Evolutionary conservation across 768 basidiomycete genomes (phyloP).

Genomic region (Collybia sp.): DNA sequence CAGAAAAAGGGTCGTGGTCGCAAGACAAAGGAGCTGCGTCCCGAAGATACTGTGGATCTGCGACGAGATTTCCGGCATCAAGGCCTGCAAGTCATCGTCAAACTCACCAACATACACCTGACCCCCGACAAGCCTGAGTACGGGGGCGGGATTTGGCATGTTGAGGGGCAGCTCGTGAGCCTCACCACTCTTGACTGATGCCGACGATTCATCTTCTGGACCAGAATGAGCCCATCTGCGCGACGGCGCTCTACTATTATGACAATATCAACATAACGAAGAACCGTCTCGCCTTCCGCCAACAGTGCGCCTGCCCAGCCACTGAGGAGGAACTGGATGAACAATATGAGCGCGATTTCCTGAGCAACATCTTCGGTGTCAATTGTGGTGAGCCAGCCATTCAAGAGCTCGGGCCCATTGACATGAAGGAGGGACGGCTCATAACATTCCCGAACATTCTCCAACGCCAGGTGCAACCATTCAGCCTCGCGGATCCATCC

Average conservation of each 20-base stretch:
- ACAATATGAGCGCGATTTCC: constrained; percentile 23
- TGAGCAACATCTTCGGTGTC: constrained; percentile 19
- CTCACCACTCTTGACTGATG: background rate
- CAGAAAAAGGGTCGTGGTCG: background rate
- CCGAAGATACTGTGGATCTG: constrained; percentile 6
- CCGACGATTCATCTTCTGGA: background rate
- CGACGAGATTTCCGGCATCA: constrained; percentile 5
- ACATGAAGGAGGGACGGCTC: constrained; percentile 28
- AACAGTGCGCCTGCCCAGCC: constrained; percentile 4
- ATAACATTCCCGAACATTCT: constrained; percentile 38
- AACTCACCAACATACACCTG: constrained; percentile 25
- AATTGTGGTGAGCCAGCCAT: constrained; percentile 15
- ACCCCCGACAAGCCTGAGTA: constrained; percentile 33
- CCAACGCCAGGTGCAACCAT: constrained; percentile 34
- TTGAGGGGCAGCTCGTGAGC: constrained; percentile 23
- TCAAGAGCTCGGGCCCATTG: constrained; percentile 26
- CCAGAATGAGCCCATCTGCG: constrained; percentile 21
- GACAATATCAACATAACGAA: constrained; percentile 26
- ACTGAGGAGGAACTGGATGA: constrained; percentile 10
- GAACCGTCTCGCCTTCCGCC: constrained; percentile 24
- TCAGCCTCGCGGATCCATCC: constrained; percentile 26
- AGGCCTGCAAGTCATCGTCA: constrained; percentile 25
- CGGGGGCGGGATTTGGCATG: constrained; percentile 31
- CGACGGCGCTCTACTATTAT: constrained; percentile 22
- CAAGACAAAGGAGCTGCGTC: background rate